Evolutionary conservation across 306 rosid species (phyloP), one percentile per base, ranked within the genome.

Genomic region (Acacia melanoxylon): DNA sequence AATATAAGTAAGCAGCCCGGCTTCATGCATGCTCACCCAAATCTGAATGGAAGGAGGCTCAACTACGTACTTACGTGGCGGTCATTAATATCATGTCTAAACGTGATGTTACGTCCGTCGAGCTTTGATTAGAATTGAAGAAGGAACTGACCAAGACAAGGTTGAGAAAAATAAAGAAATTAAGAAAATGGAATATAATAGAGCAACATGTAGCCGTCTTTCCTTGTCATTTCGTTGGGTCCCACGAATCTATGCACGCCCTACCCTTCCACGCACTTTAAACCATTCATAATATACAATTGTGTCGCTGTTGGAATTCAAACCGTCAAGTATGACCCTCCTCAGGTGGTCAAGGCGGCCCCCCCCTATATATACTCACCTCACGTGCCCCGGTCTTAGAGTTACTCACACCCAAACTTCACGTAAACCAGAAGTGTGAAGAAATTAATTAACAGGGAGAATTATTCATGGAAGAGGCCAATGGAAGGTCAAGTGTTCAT

Each of bases 391-490:
- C 6, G 17, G 41, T 37, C 41, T 5, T 37, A 5, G 41, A 37
- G 41, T 6, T 1, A 37, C 41, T 37, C 41, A 6, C 41, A 16
- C 9, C n/a, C 59, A 16, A 5, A 52, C 10, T 8, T 51, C 5
- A 17, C 59, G 5, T 45, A 10, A 45, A 46, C 13, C 51, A 46
- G 1, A 37, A 46, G 2, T 42, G 13, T 10, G 46, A 11, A 44
- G 19, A 15, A 5, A 48, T 0, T 5, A 5, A 48, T 0, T 5
- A 6, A 46, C n/a, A 1, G 9, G 17, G 15, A 66, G 24, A 33
- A 63, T 24, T 63, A 33, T 6, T 0, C 17, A 88, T 87, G 98
- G 97, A 92, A 25, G 88, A 85, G 70, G 76, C 72, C 14, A 58
- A 59, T 72, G 41, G 70, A 31, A 16, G 44, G 70, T n/a, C 12